Base-by-base conservation (phyloP, 164 flowering plant species). In the Amborella trichopoda region DNA sequence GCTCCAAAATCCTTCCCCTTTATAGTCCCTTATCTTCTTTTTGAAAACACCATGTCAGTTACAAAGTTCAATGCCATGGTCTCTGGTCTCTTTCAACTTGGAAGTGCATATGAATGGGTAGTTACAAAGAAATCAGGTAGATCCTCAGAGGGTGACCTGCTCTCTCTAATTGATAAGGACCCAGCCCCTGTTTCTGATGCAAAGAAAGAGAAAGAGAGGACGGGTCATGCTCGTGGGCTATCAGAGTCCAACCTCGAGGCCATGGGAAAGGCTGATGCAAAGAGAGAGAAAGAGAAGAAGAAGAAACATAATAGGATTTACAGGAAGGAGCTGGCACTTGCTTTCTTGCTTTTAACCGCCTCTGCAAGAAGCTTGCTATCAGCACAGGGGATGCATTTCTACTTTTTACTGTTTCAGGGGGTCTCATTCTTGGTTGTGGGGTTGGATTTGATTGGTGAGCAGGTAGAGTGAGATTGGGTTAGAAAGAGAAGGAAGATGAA, bases 81-180 rank as follows among this genome's bases (percentile, higher is more conserved):
- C 48, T 90, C 98, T 0, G 99, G 99, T 12, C 71, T 91, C 13
- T 91, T 91, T 70, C 99, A 91, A 65, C 85, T 91, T 1, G 99
- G 99, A 8, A 91, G 95, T 56, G 96, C 99, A 3, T 91, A 91
- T 9, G 99, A 91, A 38, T 91, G 99, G 99, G 96, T 91, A 6
- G 99, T 91, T 32, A 91, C 99, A 18, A 91, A 91, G 74, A 91
- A 91, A 60, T 87, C 93, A 0, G 98, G 98, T 3, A 91, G 98
- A 2, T 91, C 96, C 3, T 91, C 98, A 0, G 99, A 91, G 60
- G 96, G 96, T 8, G 99, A 91, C 60, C 82, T 91, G 4, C 48
- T 53, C 0, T 54, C 77, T 2, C 55, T 91, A 17, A 66, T 66
- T n/a, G 86, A 74, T 53, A 74, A 77, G 39, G 78, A 74, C 46